Evolutionary conservation across 495 filamentous ascomycete species (phyloP), one percentile per base, ranked within the genome.

Genomic region (Podospora pseudopauciseta): DNA sequence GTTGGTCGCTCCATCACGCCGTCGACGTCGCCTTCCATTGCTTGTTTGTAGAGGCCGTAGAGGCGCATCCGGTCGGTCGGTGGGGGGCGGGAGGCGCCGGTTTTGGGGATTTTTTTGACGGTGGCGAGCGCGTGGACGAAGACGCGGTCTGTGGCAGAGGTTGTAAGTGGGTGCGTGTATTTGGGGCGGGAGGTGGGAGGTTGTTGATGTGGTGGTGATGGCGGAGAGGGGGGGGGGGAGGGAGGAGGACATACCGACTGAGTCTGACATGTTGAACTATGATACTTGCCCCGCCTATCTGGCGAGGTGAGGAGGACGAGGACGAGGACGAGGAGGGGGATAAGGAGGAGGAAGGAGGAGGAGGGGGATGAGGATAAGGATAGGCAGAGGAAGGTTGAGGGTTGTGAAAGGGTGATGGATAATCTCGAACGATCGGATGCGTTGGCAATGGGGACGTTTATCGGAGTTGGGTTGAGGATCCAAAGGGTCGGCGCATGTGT

Each of bases 41-140:
- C 93, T 81, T 99, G 95, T 78, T 99, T 99, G 81, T 98, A 99
- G 69, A 99, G 85, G 63, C 95, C 95, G 88, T 99, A 99, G 65
- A 99, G 89, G 70, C 89, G 90, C 71, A 99, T 82, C 28, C 95
- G 91, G 73, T 94, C 94, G 39, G 85, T 81, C 9, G 93, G 85
- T 49, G 95, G 96, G 20, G 95, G 95, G 54, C 94, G 89, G 63
- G 91, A 86, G 55, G 92, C 92, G 27, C 95, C 94, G 16, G 93
- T 96, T 74, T 93, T 93, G 72, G 92, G 92, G 67, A 99, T 97
- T 74, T 95, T 95, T 80, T 97, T 97, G 70, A 98, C 95, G 30
- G 94, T 98, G 80, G 96, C 97, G 76, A 99, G 88, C 67, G 95
- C 95, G 86, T 99, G 94, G 78, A 94, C 93, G 81, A 99, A 99